Evolutionary conservation across 345 rosid species (phyloP).

Genomic region (Gossypium thurberi): DNA sequence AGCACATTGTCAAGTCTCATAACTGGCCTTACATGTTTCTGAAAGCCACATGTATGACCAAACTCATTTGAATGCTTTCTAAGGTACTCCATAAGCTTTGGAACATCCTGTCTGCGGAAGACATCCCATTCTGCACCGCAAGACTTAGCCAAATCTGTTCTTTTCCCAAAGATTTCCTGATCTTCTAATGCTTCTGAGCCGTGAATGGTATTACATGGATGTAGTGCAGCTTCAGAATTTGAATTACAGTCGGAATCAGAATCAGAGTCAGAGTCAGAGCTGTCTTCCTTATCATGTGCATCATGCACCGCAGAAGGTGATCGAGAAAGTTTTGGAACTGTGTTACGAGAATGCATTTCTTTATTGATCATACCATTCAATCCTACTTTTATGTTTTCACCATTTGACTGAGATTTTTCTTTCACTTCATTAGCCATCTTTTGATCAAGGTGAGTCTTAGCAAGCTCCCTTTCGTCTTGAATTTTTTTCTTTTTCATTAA

Average conservation of each 20-base stretch:
- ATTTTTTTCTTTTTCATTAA: conserved; percentile 51
- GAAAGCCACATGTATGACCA: conserved; percentile 24
- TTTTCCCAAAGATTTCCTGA: conserved; percentile 21
- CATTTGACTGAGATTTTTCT: conserved; percentile 19
- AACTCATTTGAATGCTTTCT: conserved; percentile 59
- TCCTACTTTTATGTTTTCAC: conserved; percentile 24
- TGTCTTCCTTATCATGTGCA: conserved; percentile 25
- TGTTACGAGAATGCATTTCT: conserved; percentile 27
- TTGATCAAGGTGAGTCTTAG: conserved; percentile 21
- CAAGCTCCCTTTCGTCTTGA: conserved; percentile 27
- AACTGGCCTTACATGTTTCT: conserved; percentile 46
- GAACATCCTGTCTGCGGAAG: conserved; percentile 82
- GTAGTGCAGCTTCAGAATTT: conserved; percentile 37
- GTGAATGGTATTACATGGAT: conserved; percentile 23
- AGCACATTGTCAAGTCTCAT: not conserved
- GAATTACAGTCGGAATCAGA: conserved; percentile 47
- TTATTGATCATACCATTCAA: conserved; percentile 25
- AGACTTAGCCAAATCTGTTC: conserved; percentile 30
- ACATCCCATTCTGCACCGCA: conserved; percentile 93
- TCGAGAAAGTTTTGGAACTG: conserved; percentile 33
- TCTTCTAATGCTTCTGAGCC: conserved; percentile 31
- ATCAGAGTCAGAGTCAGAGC: conserved; percentile 34
- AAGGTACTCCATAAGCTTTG: conserved; percentile 70
- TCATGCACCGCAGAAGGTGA: conserved; percentile 28
- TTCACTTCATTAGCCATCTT: conserved; percentile 21